phyloP scores from a whole-genome alignment of 805 yeast genomes.

The Ogataea glucozyma region DNA sequence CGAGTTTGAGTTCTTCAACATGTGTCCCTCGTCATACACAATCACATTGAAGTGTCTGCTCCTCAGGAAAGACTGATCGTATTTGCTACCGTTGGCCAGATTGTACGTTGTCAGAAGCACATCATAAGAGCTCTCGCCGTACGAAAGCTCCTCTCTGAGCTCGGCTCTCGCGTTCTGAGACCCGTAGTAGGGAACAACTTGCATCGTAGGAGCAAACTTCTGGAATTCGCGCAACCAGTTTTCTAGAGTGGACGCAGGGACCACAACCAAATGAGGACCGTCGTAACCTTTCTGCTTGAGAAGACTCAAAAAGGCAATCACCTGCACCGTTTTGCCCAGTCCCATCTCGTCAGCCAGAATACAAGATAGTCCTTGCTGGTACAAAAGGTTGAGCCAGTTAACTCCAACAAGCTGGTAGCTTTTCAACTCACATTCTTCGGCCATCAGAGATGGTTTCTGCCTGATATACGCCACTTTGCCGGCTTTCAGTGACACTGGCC shows the following conservation, averaged over 20 bases:
- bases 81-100: constrained; percentile 82
- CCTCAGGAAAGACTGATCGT: constrained; percentile 77
- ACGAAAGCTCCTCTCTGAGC: constrained; percentile 65
- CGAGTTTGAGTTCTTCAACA: constrained; percentile 85
- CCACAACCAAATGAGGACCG: constrained; percentile 92
- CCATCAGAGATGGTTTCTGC: constrained; percentile 68
- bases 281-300: constrained; percentile 58
- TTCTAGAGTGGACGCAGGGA: constrained; percentile 94
- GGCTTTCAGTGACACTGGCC: constrained; percentile 7
- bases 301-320: constrained; percentile 86
- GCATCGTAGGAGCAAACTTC: constrained; percentile 79
- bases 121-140: constrained; percentile 59
- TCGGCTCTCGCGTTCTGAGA: constrained; percentile 82
- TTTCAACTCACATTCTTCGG: constrained; percentile 67
- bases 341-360: constrained; percentile 99
- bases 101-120: constrained; percentile 94
- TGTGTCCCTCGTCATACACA: constrained; percentile 97
- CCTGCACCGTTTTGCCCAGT: constrained; percentile 95
- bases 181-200: constrained; percentile 93
- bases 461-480: constrained; percentile 48
- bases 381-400: constrained; percentile 86
- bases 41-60: constrained; percentile 78
- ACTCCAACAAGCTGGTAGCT: constrained; percentile 96
- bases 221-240: constrained; percentile 96
- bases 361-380: constrained; percentile 79